phyloP scores from a whole-genome alignment of 768 basidiomycete genomes.

The Tricholoma hemisulphureum region DNA sequence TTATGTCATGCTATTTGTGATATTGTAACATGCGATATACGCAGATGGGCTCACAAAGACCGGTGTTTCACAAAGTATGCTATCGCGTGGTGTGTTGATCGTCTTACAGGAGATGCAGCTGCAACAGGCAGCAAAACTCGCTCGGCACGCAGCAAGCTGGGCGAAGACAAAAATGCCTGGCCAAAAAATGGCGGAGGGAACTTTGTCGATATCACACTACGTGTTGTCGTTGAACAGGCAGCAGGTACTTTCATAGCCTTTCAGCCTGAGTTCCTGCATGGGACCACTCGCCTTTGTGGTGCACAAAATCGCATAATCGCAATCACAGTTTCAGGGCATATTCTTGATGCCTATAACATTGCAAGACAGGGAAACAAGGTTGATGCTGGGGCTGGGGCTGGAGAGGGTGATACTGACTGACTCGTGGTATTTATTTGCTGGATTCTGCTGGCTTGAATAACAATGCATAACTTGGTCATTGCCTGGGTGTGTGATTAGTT shows the following conservation, averaged over 20 bases:
- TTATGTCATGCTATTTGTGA: not conserved
- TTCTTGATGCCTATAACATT: not conserved
- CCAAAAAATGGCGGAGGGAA: not conserved
- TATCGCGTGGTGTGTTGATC: not conserved
- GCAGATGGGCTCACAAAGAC: constrained; percentile 3
- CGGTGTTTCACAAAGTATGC: not conserved
- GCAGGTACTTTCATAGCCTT: constrained; percentile 1
- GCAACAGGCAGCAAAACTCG: not conserved
- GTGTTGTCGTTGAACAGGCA: constrained; percentile 5
- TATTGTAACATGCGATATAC: not conserved
- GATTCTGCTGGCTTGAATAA: too few relatives aligned
- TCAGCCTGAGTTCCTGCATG: constrained; percentile 6
- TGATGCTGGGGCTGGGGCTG: constrained; percentile 1
- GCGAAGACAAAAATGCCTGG: not conserved
- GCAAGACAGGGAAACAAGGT: not conserved
- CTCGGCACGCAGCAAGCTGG: not conserved
- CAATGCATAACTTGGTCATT: too few relatives aligned
- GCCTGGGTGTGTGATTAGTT: too few relatives aligned
- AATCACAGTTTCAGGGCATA: constrained; percentile 2
- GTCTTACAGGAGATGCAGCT: too few relatives aligned
- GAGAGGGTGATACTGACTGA: not conserved
- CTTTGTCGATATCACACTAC: constrained; percentile 1
- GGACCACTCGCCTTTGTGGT: constrained; percentile 3
- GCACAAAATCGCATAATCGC: constrained; percentile 1
- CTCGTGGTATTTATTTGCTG: too few relatives aligned